phyloP scores from a whole-genome alignment of 345 rosid species.

The Melastoma malabathricum region DNA sequence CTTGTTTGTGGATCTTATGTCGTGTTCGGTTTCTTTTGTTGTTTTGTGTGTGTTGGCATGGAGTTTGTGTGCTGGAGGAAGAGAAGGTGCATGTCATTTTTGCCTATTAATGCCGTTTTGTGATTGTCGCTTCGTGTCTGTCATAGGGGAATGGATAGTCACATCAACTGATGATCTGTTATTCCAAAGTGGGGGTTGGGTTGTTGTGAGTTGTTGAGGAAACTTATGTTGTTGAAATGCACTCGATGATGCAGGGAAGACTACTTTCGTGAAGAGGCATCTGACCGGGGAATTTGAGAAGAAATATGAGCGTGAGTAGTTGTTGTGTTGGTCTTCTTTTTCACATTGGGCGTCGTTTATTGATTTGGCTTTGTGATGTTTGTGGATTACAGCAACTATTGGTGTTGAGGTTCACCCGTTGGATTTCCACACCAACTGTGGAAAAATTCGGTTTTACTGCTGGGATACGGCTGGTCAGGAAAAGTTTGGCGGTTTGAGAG shows the following conservation, averaged over 20 bases:
- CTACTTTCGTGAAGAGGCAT: conserved; percentile 37
- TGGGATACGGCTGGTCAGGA: conserved; percentile 99
- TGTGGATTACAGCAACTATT: conserved; percentile 50
- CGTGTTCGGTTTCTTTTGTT: no score
- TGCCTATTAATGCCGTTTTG: no score
- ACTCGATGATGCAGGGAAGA: conserved; percentile 13
- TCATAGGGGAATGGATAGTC: no score
- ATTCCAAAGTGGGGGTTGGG: neutral
- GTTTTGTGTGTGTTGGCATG: no score
- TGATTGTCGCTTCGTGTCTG: no score
- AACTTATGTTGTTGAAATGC: neutral
- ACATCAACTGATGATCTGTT: no score
- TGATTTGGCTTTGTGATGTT: neutral
- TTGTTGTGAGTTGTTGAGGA: neutral
- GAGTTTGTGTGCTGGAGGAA: no score
- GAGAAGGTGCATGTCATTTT: no score
- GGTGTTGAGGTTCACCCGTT: conserved; percentile 97
- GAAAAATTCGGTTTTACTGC: conserved; percentile 85
- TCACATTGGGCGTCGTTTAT: neutral
- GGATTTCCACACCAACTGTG: conserved; percentile 93
- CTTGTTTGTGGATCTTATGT: no score
- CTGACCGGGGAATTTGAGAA: conserved; percentile 36
- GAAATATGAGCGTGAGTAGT: conserved; percentile 30
- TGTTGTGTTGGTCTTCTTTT: neutral
- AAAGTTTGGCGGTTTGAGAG: conserved; percentile 92